Evolutionary conservation across 2,329 filamentous ascomycete species (phyloP), one percentile per base, ranked within the genome.

Genomic region (Leptographium wingfieldii): DNA sequence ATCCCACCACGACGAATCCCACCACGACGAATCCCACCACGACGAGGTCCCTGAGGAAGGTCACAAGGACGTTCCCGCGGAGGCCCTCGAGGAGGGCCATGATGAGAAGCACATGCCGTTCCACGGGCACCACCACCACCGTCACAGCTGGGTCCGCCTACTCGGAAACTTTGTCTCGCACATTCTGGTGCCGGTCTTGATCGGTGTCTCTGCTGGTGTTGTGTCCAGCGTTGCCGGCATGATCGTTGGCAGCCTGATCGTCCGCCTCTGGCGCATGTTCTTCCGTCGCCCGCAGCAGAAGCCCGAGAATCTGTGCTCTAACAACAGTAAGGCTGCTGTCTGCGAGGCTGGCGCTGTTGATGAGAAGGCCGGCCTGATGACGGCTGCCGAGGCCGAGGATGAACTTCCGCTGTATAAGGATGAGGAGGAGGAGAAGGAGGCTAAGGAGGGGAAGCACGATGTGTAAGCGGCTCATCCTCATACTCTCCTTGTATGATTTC

Each of bases 191-290:
- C 87, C 87, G 1, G 76, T 89, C 58, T 73, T 87, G 58, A 78
- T 89, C 64, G 87, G 87, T 61, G 78, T 90, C 64, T 77, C 83
- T 29, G 84, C 85, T 53, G 87, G 87, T 67, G 79, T 89, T 59
- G 77, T 78, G 35, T 83, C 86, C 63, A 86, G 85, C 71, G 70
- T 88, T 49, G 69, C 89, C 55, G 85, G 84, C 59, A 86, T 90
- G 79, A 73, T 84, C 60, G 70, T 86, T 49, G 85, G 85, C 63
- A 83, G 81, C 57, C 66, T 86, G 58, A 74, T 84, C 59, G 78
- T 85, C 57, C 82, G 80, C 61, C 56, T 85, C 31, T 82, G 82
- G 75, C 79, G 81, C 63, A 12, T 60, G 35, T 72, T 77, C 62
- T 69, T 85, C 62, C 73, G 74, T 66, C 79, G 81, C 58, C 75